Base-by-base conservation (phyloP, 2,329 filamentous ascomycete species). In the Ophiostoma triangulosporum region DNA sequence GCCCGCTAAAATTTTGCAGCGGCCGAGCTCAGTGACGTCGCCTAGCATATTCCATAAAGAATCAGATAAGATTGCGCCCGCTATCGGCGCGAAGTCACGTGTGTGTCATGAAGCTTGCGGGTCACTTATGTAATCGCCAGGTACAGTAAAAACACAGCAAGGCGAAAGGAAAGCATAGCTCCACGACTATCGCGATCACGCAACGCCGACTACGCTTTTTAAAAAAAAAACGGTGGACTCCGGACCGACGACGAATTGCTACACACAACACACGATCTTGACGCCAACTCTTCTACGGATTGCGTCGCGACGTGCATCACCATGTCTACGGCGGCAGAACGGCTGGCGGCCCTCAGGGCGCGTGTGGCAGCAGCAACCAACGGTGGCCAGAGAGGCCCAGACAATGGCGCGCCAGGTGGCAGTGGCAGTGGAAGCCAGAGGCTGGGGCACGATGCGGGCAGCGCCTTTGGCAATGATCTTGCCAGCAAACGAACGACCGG, bases 261-360 rank as follows among this genome's bases (percentile, higher is more conserved):
- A 4, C 12, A 43, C 20, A 12, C 20, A 5, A 15, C 20, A 43
- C n/a, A 24, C 38, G 20, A 14, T 6, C 22, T 43, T 24, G 38
- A 9, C 38, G 5, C 6, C 20, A 11, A 24, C 38, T 24, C 11
- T 43, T 43, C 14, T 33, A n/a, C 35, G 17, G 14, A 4, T 14
- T 43, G 38, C 20, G 38, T 14, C 40, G 40, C 24, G 40, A 45
- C 20, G 22, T 24, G 38, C 40, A 45, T 45, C 43, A 52, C 49
- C 12, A 56, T 56, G 55, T 54, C 52, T 31, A 50, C 55, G 20
- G 72, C 78, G 58, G 74, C 83, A 63, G 75, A 88, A 67, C 74
- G 79, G 58, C 73, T 91, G 59, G 88, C 87, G 48, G 83, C 85
- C 43, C 76, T 94, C 64, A 90, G 85, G 66, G 86, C 86, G 24